Conservation (phyloP, 176 grass and related monocot species). For the Poa pratensis region DNA sequence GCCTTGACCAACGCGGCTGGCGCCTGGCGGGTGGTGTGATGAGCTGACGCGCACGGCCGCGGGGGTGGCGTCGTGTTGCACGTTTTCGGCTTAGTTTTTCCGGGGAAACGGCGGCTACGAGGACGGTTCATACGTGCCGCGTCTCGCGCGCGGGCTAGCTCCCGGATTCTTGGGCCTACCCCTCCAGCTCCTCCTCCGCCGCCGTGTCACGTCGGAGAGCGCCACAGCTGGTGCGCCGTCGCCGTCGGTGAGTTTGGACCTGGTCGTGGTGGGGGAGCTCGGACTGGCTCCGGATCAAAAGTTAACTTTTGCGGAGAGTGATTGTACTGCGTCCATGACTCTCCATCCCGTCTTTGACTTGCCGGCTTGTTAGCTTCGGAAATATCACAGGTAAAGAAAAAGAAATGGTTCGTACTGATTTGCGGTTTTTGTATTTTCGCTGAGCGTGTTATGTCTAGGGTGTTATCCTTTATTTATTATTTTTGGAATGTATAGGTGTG, state of each 20-base stretch:
- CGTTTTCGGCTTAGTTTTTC: slow-evolving; percentile 29
- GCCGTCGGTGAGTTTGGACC: slow-evolving; percentile 36
- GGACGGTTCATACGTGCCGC: slow-evolving; percentile 28
- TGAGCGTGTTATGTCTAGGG: too few relatives aligned
- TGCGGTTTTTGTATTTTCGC: too few relatives aligned
- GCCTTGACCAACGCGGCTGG: slow-evolving; percentile 31
- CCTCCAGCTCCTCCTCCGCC: not conserved
- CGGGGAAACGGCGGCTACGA: not conserved
- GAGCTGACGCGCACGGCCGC: not conserved
- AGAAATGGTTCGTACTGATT: too few relatives aligned
- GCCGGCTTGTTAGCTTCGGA: not conserved
- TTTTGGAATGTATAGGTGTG: too few relatives aligned
- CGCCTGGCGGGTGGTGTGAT: not conserved
- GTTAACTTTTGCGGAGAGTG: not conserved
- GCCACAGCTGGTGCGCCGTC: slow-evolving; percentile 24
- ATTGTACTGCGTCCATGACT: slow-evolving; percentile 1
- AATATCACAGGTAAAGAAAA: too few relatives aligned
- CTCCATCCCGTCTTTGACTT: not conserved
- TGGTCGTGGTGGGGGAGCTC: slow-evolving; percentile 2
- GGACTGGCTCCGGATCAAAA: not conserved
- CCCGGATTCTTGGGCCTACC: slow-evolving; percentile 24
- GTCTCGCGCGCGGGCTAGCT: not conserved
- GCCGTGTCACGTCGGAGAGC: not conserved
- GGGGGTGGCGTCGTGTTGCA: slow-evolving; percentile 32
- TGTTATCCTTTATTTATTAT: too few relatives aligned